Percentiles rank a stretch among this genome's conserved stretches.
Evolutionary conservation across 139 green algal species (phyloP).

Genomic region (Monoraphidium neglectum): DNA sequence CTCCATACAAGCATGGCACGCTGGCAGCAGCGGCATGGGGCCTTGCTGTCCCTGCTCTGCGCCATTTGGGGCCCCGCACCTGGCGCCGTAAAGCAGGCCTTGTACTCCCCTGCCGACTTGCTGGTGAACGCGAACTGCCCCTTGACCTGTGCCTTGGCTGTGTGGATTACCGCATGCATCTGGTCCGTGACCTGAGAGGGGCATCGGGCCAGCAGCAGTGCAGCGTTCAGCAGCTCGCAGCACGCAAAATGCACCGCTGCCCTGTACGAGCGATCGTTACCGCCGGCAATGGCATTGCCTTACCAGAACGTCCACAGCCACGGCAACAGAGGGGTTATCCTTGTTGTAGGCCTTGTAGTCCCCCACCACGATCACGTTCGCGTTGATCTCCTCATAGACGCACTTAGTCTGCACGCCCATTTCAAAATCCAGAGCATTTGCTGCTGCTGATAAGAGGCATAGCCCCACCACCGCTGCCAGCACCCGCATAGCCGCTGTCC

Average conservation of each 20-base stretch:
- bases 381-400: constrained; percentile 60
- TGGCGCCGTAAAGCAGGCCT: constrained; percentile 83
- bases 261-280: too few relatives aligned
- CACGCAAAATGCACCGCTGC: too few relatives aligned
- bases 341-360: constrained; percentile 53
- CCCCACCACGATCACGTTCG: constrained; percentile 57
- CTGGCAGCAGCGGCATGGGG: too few relatives aligned
- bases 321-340: constrained; percentile 19
- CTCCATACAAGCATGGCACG: too few relatives aligned
- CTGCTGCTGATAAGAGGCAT: background rate
- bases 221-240: too few relatives aligned
- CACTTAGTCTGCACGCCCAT: constrained; percentile 54
- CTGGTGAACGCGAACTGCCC: constrained; percentile 85
- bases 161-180: background rate
- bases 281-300: too few relatives aligned
- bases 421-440: constrained; percentile 50
- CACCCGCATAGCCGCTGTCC: too few relatives aligned
- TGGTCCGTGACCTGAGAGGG: constrained; percentile 17
- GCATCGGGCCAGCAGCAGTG: too few relatives aligned
- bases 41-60: too few relatives aligned
- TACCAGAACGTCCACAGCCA: constrained; percentile 22
- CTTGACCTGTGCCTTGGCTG: constrained; percentile 20
- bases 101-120: constrained; percentile 81
- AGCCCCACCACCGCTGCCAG: too few relatives aligned
- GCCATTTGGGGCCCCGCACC: too few relatives aligned